These are phyloP conservation scores for Candida morakotiae DNA, from an alignment of 805 yeast species.

Conservation along the genomic window DNA sequence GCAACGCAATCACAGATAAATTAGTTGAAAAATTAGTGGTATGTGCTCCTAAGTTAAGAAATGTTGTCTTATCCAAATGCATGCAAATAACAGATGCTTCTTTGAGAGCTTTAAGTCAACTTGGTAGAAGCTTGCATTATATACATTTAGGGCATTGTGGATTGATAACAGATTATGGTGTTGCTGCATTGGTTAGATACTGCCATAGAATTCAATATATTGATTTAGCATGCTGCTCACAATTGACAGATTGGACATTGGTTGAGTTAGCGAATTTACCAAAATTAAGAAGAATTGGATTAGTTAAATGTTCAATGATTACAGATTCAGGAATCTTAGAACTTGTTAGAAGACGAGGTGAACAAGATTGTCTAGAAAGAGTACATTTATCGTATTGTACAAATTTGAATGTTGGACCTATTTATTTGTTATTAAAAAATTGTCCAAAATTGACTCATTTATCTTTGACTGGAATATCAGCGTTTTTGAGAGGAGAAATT, in stretches of 20 bases:
- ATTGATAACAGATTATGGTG: constrained; percentile 86
- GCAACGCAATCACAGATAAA: constrained; percentile 75
- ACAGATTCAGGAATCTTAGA: constrained; percentile 79
- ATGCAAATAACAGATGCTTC: constrained; percentile 80
- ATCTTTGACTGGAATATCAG: constrained; percentile 85
- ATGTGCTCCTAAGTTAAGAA: constrained; percentile 81
- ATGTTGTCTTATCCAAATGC: constrained; percentile 88
- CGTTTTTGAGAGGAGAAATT: constrained; percentile 84
- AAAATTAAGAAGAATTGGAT: constrained; percentile 81
- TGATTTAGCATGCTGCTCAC: constrained; percentile 92
- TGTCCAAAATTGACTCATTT: constrained; percentile 88
- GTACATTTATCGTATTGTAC: constrained; percentile 92
- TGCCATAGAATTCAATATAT: constrained; percentile 88
- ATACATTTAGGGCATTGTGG: constrained; percentile 93
- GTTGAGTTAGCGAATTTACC: constrained; percentile 73
- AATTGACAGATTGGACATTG: constrained; percentile 79
- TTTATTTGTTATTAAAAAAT: constrained; percentile 64
- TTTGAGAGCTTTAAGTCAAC: constrained; percentile 60
- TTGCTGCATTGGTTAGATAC: constrained; percentile 62
- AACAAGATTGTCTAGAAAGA: constrained; percentile 81
- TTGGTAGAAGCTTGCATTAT: constrained; percentile 81
- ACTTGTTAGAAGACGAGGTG: constrained; percentile 62
- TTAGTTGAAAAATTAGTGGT: constrained; percentile 68
- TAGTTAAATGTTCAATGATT: constrained; percentile 85
- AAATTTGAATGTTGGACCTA: constrained; percentile 72